Evolutionary conservation across 805 yeast species (phyloP).

Genomic region (Saccharomycopsis sp.): DNA sequence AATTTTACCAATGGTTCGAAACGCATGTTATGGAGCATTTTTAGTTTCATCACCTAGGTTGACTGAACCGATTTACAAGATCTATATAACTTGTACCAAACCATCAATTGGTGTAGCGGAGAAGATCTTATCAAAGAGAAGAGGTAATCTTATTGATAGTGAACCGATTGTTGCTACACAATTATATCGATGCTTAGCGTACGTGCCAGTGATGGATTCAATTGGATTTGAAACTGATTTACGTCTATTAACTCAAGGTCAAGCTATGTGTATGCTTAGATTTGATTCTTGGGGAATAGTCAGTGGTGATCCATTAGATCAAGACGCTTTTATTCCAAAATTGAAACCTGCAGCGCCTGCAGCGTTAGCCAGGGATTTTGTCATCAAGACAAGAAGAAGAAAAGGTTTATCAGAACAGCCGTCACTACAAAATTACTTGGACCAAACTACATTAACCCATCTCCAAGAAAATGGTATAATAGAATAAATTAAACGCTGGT

Average conservation of each 20-base stretch:
- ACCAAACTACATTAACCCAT: too few species aligned
- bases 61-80: constrained; percentile 72
- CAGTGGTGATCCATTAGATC: constrained; percentile 89
- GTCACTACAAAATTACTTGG: constrained; percentile 34
- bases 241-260: constrained; percentile 69
- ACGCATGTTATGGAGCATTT: constrained; percentile 78
- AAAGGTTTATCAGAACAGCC: constrained; percentile 80
- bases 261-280: constrained; percentile 58
- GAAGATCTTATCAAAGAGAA: constrained; percentile 48
- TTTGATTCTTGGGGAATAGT: constrained; percentile 71
- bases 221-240: constrained; percentile 85
- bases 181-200: constrained; percentile 52
- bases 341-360: constrained; percentile 66
- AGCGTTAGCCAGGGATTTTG: constrained; percentile 80
- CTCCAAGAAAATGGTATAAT: neutral
- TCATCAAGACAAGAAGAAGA: constrained; percentile 79
- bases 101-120: constrained; percentile 44
- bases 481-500: neutral
- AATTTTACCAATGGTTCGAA: constrained; percentile 71
- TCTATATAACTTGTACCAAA: constrained; percentile 49
- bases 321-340: constrained; percentile 52
- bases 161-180: constrained; percentile 68
- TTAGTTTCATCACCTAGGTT: constrained; percentile 72
- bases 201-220: constrained; percentile 84
- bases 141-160: constrained; percentile 55